Percentiles rank a stretch among this genome's conserved stretches.
These are phyloP conservation scores for Fonsecaea pugnacius DNA, from an alignment of 2,329 filamentous ascomycete species.

Conservation along the genomic window DNA sequence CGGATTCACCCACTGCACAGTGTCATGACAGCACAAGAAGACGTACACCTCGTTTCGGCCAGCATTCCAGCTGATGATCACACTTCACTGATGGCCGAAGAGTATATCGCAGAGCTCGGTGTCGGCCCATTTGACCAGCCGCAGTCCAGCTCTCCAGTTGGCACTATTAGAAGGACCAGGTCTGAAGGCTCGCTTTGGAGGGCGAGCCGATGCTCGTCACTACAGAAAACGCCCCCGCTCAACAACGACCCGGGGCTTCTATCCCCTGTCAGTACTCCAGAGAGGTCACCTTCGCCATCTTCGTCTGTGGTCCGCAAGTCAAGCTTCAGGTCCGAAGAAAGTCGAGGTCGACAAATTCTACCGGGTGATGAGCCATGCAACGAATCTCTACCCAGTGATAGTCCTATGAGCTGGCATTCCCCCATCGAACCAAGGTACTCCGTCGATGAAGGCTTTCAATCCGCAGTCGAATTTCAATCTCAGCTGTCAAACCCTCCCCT, in stretches of 20 bases:
- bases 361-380: not conserved
- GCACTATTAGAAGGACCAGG: conserved; percentile 20
- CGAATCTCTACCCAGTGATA: conserved; percentile 12
- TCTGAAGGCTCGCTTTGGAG: conserved; percentile 28
- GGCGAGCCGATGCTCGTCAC: conserved; percentile 18
- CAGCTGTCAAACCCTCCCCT: conserved; percentile 15
- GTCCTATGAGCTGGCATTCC: conserved; percentile 23
- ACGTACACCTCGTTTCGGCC: not conserved
- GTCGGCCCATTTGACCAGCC: conserved; percentile 30
- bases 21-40: conserved; percentile 8
- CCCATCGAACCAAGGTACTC: conserved; percentile 14
- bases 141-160: conserved; percentile 14
- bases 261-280: conserved; percentile 7
- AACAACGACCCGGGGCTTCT: not conserved
- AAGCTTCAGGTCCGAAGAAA: conserved; percentile 6
- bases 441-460: conserved; percentile 25
- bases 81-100: conserved; percentile 32
- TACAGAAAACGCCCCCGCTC: conserved; percentile 12
- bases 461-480: conserved; percentile 28
- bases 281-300: conserved; percentile 22
- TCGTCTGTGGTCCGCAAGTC: conserved; percentile 27
- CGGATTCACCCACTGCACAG: conserved; percentile 12
- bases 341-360: not conserved
- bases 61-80: conserved; percentile 18
- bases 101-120: conserved; percentile 37